These are phyloP conservation scores for Phytophthora multivora DNA, from an alignment of 352 stramenopile genomes.

Conservation along the genomic window DNA sequence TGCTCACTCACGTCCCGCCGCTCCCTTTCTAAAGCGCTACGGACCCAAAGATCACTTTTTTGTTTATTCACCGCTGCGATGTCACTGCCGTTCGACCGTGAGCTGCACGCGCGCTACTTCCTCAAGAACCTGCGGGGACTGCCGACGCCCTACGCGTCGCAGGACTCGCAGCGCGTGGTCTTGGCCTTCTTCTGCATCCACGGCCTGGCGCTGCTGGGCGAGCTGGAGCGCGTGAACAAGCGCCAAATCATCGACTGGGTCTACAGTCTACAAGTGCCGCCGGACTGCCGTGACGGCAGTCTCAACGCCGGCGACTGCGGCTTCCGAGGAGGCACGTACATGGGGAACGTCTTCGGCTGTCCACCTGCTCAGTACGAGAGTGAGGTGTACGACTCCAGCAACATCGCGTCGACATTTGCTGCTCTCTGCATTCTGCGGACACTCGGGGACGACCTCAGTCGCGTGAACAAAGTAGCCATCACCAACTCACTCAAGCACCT, in stretches of 20 bases:
- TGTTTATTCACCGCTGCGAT: slow-evolving; percentile 6
- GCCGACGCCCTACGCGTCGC: slow-evolving; percentile 72
- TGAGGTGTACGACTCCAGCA: slow-evolving; percentile 79
- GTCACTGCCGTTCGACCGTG: slow-evolving; percentile 55
- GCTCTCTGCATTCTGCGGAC: slow-evolving; percentile 85
- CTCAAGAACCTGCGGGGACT: slow-evolving; percentile 76
- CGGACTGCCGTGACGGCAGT: slow-evolving; percentile 62
- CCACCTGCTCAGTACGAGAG: slow-evolving; percentile 60
- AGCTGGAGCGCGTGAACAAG: slow-evolving; percentile 75
- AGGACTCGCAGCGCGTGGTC: slow-evolving; percentile 84
- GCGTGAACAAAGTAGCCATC: slow-evolving; percentile 77
- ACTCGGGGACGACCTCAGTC: slow-evolving; percentile 80
- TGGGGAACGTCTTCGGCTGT: slow-evolving; percentile 67
- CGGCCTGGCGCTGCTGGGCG: slow-evolving; percentile 77
- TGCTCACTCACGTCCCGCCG: background rate
- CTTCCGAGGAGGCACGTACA: slow-evolving; percentile 69
- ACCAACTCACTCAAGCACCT: slow-evolving; percentile 62
- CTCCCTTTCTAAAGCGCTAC: slow-evolving; percentile 5
- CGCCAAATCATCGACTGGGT: slow-evolving; percentile 86
- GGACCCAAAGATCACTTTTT: slow-evolving; percentile 19
- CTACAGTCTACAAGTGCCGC: slow-evolving; percentile 82
- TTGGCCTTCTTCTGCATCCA: slow-evolving; percentile 88
- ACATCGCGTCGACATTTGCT: slow-evolving; percentile 87
- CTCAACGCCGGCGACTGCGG: slow-evolving; percentile 77
- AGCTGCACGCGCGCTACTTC: slow-evolving; percentile 85